Base-by-base conservation (phyloP, 352 stramenopile genomes). In the Paralagenidium karlingii region DNA sequence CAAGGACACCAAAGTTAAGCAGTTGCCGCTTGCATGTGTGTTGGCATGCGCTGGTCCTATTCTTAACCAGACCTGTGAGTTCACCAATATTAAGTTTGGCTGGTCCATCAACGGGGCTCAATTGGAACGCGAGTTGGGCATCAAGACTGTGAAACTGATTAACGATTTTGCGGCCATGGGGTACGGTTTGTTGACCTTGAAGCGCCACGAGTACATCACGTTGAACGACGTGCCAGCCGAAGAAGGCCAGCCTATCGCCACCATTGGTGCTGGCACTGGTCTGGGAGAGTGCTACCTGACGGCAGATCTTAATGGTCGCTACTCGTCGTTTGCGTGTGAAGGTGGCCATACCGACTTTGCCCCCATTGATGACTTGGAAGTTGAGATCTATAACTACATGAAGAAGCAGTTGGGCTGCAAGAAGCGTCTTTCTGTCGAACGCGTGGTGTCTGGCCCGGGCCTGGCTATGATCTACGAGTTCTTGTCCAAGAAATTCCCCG, bases 131-230 rank as follows among this genome's bases (percentile, higher is more conserved):
- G 70, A 84, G 62, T 58, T 87, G 34, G 79, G 65, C 34, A 95
- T 97, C 50, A 58, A 67, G 26, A 68, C 60, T 5, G 89, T 96
- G 39, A 81, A 81, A 32, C 77, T 98, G 24, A 94, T 98, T 38
- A 98, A 98, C 55, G 94, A 98, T 62, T 98, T 98, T 65, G 90
- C 94, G 0, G 94, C 90, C 21, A 94, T 97, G 59, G 94, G 94
- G 32, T 99, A 98, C 63, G 95, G 95, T 12, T 73, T 97, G 24
- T 63, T 99, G 3, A 98, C 94, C 41, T 62, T 99, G 19, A 82
- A 96, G 58, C 60, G 77, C 27, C 68, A 95, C 37, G 82, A 93
- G 47, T 95, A 97, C 60, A 86, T 94, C 43, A 53, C 91, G 25
- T 68, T 88, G n/a, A 88, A 95, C 50, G 74, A 90, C 33, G 75